A percentile compares a stretch with the other conserved stretches of the same genome.
phyloP scores from a whole-genome alignment of 768 basidiomycete species.

The Mycena metata region DNA sequence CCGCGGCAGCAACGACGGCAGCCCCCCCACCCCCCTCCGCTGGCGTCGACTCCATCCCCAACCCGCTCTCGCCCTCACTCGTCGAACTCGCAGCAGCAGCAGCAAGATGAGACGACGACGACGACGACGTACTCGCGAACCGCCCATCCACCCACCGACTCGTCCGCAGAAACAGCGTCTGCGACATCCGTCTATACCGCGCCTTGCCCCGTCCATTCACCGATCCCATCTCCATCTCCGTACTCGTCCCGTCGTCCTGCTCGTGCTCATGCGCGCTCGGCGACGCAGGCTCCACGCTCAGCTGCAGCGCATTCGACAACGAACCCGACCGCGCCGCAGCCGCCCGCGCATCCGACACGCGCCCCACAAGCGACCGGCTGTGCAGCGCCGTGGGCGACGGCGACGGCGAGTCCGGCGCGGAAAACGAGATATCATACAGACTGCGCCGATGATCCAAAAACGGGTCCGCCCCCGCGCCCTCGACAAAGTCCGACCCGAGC shows the following conservation, averaged over 20 bases:
- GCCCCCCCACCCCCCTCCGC: background rate
- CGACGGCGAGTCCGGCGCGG: conserved; percentile 58
- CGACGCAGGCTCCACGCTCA: conserved; percentile 60
- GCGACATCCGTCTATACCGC: conserved; percentile 57
- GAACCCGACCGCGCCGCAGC: background rate
- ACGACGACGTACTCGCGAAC: conserved; percentile 47
- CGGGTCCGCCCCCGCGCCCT: conserved; percentile 59
- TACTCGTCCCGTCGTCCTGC: background rate
- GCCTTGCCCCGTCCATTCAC: conserved; percentile 41
- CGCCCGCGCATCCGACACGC: conserved; percentile 12
- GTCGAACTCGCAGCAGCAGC: no score
- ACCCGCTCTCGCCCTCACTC: background rate
- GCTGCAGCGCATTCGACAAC: conserved; percentile 44
- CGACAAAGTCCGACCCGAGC: conserved; percentile 67
- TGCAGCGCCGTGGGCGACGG: conserved; percentile 49
- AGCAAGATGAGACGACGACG: conserved; percentile 33
- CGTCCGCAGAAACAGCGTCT: conserved; percentile 71
- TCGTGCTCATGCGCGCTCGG: conserved; percentile 38
- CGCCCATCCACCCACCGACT: conserved; percentile 71
- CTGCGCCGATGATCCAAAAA: conserved; percentile 58
- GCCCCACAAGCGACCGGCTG: conserved; percentile 27
- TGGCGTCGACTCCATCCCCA: conserved; percentile 33
- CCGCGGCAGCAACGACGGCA: conserved; percentile 48
- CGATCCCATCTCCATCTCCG: conserved; percentile 19
- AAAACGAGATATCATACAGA: conserved; percentile 65